phyloP scores from a whole-genome alignment of 352 stramenopile genomes.

The Globisporangium yorkense region DNA sequence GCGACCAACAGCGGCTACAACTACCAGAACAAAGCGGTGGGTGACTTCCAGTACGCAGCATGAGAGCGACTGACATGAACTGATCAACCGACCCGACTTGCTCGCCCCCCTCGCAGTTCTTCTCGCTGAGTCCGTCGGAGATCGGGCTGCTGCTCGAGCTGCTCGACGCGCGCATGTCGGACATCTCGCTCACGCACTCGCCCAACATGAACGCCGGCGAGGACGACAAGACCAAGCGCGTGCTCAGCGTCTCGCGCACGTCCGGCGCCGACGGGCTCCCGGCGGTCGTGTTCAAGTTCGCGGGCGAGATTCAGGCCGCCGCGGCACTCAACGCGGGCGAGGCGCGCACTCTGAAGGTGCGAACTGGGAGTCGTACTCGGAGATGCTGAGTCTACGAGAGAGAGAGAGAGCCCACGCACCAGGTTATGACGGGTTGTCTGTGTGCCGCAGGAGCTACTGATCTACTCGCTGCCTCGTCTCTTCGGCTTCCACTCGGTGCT shows the following conservation, averaged over 20 bases:
- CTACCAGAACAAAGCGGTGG: constrained; percentile 79
- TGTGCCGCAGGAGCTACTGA: constrained; percentile 51
- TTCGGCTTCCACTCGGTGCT: constrained; percentile 75
- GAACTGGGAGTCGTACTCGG: background rate
- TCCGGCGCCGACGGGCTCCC: constrained; percentile 42
- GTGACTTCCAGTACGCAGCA: background rate
- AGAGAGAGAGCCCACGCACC: too few species aligned
- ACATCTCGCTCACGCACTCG: constrained; percentile 70
- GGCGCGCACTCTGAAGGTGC: constrained; percentile 41
- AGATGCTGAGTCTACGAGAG: too few species aligned
- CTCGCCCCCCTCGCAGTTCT: constrained; percentile 40
- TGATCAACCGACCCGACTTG: background rate
- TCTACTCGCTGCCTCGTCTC: constrained; percentile 70
- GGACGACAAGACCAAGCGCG: constrained; percentile 43
- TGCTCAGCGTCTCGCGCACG: constrained; percentile 42
- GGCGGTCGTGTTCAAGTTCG: constrained; percentile 47
- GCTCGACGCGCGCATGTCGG: constrained; percentile 53
- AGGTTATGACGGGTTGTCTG: background rate
- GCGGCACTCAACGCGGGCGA: constrained; percentile 68
- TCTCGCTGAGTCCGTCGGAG: constrained; percentile 72
- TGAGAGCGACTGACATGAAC: background rate
- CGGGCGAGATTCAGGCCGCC: constrained; percentile 41
- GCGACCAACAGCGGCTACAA: constrained; percentile 63
- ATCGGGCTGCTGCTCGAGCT: constrained; percentile 73
- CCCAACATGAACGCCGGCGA: constrained; percentile 70